Evolutionary conservation across 441 rosid genomes (phyloP).

Genomic region (Capsella rubella): DNA sequence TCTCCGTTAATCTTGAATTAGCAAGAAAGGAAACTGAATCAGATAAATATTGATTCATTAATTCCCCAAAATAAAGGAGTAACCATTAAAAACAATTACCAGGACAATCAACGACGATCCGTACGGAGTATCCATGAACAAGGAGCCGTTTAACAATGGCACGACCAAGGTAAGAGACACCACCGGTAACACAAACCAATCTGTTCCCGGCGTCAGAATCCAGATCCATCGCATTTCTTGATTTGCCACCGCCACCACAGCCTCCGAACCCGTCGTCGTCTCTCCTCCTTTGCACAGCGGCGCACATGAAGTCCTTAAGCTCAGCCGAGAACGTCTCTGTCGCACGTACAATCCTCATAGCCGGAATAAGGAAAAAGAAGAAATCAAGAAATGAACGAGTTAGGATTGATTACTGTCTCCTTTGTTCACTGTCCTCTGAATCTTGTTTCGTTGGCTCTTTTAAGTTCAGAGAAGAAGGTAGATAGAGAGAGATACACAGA

Average conservation of each 20-base stretch:
- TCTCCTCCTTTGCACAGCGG: constrained; percentile 53
- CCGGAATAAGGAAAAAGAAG: background rate
- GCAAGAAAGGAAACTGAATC: background rate
- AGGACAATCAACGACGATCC: constrained; percentile 69
- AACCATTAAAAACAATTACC: constrained; percentile 45
- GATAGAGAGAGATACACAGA: constrained; percentile 24
- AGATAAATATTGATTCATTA: background rate
- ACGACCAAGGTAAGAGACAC: constrained; percentile 78
- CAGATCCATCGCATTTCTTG: constrained; percentile 28
- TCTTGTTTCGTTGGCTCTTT: background rate
- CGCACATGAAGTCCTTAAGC: constrained; percentile 54
- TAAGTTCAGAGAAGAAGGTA: constrained; percentile 12
- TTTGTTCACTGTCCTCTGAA: constrained; percentile 1
- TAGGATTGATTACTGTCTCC: background rate
- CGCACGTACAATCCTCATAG: constrained; percentile 53
- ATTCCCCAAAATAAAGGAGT: background rate
- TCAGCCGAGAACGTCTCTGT: constrained; percentile 50
- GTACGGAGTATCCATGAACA: constrained; percentile 73
- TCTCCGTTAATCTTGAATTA: background rate
- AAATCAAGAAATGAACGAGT: background rate
- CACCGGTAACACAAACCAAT: constrained; percentile 86
- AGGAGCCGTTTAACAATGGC: constrained; percentile 76
- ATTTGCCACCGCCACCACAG: constrained; percentile 22
- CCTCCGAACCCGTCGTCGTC: constrained; percentile 49
- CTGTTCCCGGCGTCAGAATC: constrained; percentile 46